phyloP scores from a whole-genome alignment of 331 rosid species.

The Malus hybrid region DNA sequence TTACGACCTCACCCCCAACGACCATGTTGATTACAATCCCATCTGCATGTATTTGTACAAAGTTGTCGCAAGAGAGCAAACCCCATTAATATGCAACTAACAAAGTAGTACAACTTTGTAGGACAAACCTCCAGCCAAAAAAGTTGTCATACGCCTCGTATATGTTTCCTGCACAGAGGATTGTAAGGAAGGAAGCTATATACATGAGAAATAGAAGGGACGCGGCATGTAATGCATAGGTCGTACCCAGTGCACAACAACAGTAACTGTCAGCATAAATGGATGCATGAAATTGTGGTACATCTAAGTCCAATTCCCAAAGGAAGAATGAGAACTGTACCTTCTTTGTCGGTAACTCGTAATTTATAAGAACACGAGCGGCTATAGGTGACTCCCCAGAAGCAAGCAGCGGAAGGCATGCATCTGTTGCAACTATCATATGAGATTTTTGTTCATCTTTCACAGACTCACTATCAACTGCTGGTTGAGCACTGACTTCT shows the following conservation, averaged over 20 bases:
- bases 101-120: conserved; percentile 13
- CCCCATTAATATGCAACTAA: conserved; percentile 8
- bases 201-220: conserved; percentile 9
- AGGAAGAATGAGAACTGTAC: conserved; percentile 18
- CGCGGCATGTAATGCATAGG: neutral
- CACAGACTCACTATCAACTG: conserved; percentile 47
- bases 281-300: neutral
- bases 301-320: conserved; percentile 40
- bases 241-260: neutral
- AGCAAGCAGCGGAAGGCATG: no score
- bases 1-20: conserved; percentile 88
- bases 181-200: conserved; percentile 13
- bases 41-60: conserved; percentile 41
- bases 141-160: conserved; percentile 62
- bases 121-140: conserved; percentile 73
- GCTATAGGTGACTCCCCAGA: conserved; percentile 60
- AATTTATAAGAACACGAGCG: conserved; percentile 72
- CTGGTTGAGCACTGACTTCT: conserved; percentile 27
- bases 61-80: conserved; percentile 21
- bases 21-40: conserved; percentile 95
- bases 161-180: conserved; percentile 66
- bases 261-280: neutral
- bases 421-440: no score
- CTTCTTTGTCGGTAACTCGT: conserved; percentile 77
- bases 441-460: no score